These are phyloP conservation scores for Neonectria sp. DNA, from an alignment of 2,329 filamentous ascomycete genomes.

Conservation along the genomic window DNA sequence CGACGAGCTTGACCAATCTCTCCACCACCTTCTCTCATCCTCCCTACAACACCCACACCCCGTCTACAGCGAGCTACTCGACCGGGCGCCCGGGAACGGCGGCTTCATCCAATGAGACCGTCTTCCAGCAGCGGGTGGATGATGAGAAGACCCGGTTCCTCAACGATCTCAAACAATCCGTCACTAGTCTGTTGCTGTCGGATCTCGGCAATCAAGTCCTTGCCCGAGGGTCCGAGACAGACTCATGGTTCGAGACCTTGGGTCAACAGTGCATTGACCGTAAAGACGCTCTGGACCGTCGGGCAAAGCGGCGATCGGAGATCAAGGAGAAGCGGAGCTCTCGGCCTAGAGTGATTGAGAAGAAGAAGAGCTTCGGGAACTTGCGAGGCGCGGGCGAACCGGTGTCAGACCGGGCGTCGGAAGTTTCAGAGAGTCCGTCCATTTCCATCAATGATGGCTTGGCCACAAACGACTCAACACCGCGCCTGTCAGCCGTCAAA, in stretches of 20 bases:
- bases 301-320: constrained; percentile 57
- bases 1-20: constrained; percentile 72
- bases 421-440: constrained; percentile 56
- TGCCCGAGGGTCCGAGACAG: constrained; percentile 92
- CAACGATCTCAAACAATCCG: constrained; percentile 80
- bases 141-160: constrained; percentile 86
- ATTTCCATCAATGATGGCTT: constrained; percentile 60
- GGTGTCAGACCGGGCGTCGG: constrained; percentile 53
- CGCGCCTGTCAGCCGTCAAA: constrained; percentile 41
- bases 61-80: constrained; percentile 63
- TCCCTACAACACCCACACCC: constrained; percentile 57
- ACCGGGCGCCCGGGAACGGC: constrained; percentile 75
- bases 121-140: constrained; percentile 72
- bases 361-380: constrained; percentile 79
- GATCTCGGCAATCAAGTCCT: constrained; percentile 91
- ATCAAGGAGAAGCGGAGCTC: constrained; percentile 63
- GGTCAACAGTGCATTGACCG: constrained; percentile 77
- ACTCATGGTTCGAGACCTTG: constrained; percentile 84
- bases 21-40: constrained; percentile 65
- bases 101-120: constrained; percentile 77
- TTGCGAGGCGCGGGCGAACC: constrained; percentile 67
- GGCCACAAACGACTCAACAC: constrained; percentile 46
- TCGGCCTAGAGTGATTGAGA: constrained; percentile 70
- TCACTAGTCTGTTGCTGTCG: constrained; percentile 89
- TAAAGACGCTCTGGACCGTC: constrained; percentile 68